These are phyloP conservation scores for Clarireedia sp. DNA, from an alignment of 2,329 filamentous ascomycete species.

Conservation along the genomic window DNA sequence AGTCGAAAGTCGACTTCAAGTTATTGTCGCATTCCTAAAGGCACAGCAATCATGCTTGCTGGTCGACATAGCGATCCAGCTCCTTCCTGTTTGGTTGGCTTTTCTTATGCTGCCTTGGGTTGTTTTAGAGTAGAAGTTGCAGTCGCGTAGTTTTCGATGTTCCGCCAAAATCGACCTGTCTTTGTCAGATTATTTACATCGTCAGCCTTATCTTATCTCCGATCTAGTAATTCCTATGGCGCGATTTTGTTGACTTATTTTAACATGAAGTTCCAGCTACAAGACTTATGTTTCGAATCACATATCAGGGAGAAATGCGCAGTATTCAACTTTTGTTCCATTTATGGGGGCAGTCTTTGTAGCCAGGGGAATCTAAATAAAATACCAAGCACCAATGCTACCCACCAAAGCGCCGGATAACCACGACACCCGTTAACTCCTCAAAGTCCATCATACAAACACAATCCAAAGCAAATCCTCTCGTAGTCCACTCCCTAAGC, in stretches of 20 bases:
- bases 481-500: neutral
- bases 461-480: neutral
- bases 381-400: neutral
- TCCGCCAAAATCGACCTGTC: neutral
- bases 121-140: neutral
- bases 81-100: neutral
- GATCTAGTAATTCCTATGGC: neutral
- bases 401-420: neutral
- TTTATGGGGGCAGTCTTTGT: no score
- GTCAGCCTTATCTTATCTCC: neutral
- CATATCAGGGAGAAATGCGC: no score
- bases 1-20: neutral
- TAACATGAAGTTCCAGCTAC: neutral
- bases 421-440: neutral
- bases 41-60: conserved; percentile 1
- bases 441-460: neutral
- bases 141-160: neutral
- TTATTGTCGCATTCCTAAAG: neutral
- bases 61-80: neutral
- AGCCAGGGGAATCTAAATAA: no score
- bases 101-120: neutral
- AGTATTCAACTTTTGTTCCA: no score
- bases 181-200: neutral
- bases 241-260: neutral
- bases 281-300: no score